These are phyloP conservation scores for Sordariomycetes sp. DNA, from an alignment of 2,329 filamentous ascomycete species.

Conservation along the genomic window DNA sequence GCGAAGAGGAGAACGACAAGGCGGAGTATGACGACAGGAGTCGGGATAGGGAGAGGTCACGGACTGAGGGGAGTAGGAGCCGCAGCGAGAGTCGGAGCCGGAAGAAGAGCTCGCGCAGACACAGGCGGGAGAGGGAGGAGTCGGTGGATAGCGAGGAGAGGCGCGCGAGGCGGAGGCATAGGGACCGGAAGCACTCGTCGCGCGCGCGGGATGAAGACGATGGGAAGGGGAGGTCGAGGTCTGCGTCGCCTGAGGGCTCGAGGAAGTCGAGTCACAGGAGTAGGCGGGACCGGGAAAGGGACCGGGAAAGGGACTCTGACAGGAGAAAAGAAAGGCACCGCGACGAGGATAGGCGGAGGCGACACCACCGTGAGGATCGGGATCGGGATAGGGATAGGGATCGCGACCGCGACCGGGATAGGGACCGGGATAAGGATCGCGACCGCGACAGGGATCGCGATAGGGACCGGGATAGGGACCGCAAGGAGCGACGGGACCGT, in stretches of 20 bases:
- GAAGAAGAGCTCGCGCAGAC: slow-evolving; percentile 31
- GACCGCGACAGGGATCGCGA: slow-evolving; percentile 18
- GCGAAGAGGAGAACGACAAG: slow-evolving; percentile 10
- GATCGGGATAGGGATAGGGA: slow-evolving; percentile 11
- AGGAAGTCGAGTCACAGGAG: slow-evolving; percentile 46
- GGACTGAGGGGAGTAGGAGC: slow-evolving; percentile 7
- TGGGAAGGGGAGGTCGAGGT: slow-evolving; percentile 35
- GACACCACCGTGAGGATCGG: slow-evolving; percentile 1
- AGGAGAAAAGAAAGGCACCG: slow-evolving; percentile 23
- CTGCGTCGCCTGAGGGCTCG: slow-evolving; percentile 47
- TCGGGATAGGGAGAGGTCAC: slow-evolving; percentile 1
- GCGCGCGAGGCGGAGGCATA: slow-evolving; percentile 29
- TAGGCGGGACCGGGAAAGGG: slow-evolving; percentile 39
- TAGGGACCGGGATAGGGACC: slow-evolving; percentile 15
- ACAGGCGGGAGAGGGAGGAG: slow-evolving; percentile 41
- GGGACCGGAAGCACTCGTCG: slow-evolving; percentile 24
- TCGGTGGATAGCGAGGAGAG: slow-evolving; percentile 32
- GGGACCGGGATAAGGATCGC: slow-evolving; percentile 12
- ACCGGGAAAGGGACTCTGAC: slow-evolving; percentile 16
- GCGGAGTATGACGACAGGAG: background rate
- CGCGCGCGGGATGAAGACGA: slow-evolving; percentile 28
- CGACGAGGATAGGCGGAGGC: background rate
- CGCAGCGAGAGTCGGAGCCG: slow-evolving; percentile 24
- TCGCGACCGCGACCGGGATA: slow-evolving; percentile 23
- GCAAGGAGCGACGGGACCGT: slow-evolving; percentile 12